Base-by-base conservation (phyloP, 495 filamentous ascomycete species). In the Annulohypoxylon bovei region DNA sequence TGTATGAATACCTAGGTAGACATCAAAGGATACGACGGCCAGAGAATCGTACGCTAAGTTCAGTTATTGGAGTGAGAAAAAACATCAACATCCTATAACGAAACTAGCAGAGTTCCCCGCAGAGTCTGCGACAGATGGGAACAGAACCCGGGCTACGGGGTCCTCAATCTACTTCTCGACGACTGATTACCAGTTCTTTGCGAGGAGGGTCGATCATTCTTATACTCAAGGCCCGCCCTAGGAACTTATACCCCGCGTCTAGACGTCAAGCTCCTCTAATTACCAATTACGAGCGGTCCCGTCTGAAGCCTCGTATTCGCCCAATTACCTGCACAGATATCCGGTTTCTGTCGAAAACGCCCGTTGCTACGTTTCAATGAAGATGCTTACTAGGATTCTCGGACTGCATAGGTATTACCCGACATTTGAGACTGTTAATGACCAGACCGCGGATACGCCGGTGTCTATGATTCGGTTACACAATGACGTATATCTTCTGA, bases 251-350 rank as follows among this genome's bases (percentile, higher is more conserved):
- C 25, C 23, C 35, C 4, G 35, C 37, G 16, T 23, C 20, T 9
- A 23, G 12, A 46, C 23, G 18, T 40, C 39, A 18, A 18, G 6
- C n/a, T 20, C 33, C 12, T 42, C 39, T 42, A 42, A 32, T 47
- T 46, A 27, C 20, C 50, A 54, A 11, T 37, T 35, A 35, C 23
- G 11, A 32, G 42, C 5, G 27, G 9, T 20, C 61, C 46, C 49
- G 27, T 33, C 30, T 46, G 30, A 42, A 42, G 28, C 22, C 52
- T 65, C 52, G 62, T 65, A 57, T 65, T 64, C 37, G 5, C 7
- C 16, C 37, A 16, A 18, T 25, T 23, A 22, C 5, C 54, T 8
- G 32, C 60, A 39, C 16, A 14, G 20, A 8, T 35, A 30, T 35
- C 27, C 27, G 37, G 32, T 11, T 18, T n/a, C 28, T 40, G 49